Conservation (phyloP, 2,329 filamentous ascomycete species). For the Clonostachys solani region DNA sequence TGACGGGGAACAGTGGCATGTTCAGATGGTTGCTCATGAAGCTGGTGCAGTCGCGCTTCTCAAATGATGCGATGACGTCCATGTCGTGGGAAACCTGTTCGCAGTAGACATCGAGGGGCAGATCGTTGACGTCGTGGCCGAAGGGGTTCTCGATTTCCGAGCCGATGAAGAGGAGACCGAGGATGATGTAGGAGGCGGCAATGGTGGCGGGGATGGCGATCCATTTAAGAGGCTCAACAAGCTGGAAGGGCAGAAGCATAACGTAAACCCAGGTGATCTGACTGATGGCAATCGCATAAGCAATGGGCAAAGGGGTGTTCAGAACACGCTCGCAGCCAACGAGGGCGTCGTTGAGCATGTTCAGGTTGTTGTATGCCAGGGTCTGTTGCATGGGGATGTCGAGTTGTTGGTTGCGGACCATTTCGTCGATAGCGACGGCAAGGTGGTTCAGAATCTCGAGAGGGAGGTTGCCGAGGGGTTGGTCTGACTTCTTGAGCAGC, state of each 20-base stretch:
- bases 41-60: constrained; percentile 21
- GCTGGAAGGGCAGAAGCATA: constrained; percentile 76
- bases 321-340: constrained; percentile 73
- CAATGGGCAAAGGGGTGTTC: constrained; percentile 76
- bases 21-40: constrained; percentile 33
- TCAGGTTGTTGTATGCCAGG: constrained; percentile 55
- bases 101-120: constrained; percentile 74
- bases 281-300: constrained; percentile 79
- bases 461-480: constrained; percentile 77
- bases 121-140: constrained; percentile 77
- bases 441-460: constrained; percentile 76
- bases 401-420: constrained; percentile 52
- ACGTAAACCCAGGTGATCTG: constrained; percentile 88
- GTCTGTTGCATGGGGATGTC: constrained; percentile 55
- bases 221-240: constrained; percentile 60
- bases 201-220: constrained; percentile 75
- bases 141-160: constrained; percentile 85
- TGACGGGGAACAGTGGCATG: constrained; percentile 53
- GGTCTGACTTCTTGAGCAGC: constrained; percentile 66
- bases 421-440: constrained; percentile 59
- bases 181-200: constrained; percentile 74
- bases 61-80: constrained; percentile 62
- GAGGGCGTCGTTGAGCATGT: constrained; percentile 66
- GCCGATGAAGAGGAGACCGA: constrained; percentile 70
- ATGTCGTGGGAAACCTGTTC: constrained; percentile 70